Base-by-base conservation (phyloP, 192 early-diverging fungal genomes). In the Pilobolus umbonatus region DNA sequence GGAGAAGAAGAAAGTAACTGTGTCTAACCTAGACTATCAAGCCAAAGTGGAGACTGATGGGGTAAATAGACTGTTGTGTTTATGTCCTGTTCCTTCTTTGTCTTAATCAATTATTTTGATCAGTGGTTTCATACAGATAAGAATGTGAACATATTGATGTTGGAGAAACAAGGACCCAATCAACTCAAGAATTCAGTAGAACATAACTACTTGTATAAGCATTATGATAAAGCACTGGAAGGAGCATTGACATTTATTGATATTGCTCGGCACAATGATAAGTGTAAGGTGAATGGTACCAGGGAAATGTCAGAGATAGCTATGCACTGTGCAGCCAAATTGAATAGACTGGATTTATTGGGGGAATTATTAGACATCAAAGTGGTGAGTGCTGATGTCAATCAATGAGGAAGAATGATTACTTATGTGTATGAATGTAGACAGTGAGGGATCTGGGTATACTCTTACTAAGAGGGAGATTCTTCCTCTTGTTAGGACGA, bases 231-330 rank as follows among this genome's bases (percentile, higher is more conserved):
- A 31, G 67, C 67, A 2, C 39, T 69, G 10, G 34, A 53, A 17
- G 36, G 15, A 4, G 55, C 56, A 1, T 35, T 69, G 11, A 35
- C 21, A 11, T 69, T 38, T 45, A 57, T 69, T 36, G 30, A 26
- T 7, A 44, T 63, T 30, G 54, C 49, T 3, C 43, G 59, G 1
- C 45, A 48, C 5, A 24, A 58, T 36, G 21, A 11, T 7, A 64
- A 65, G 4, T 66, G 77, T 43, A 79, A 75, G 21, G 57, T 75
- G 10, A 67, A 64, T 14, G 55, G 56, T 24, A 68, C 62, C 24
- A 68, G 69, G 35, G 78, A 72, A 57, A 79, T 77, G 32, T 57
- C 69, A 30, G 75, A 82, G 24, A 69, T 69, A 32, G 75, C 63
- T 3, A 73, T 72, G 15, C 58, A 68, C 31, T 43, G 65, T 68